A percentile compares a stretch with the other conserved stretches of the same genome.
Conservation (phyloP, 176 grass and related monocot species). For the Musa acuminata region DNA sequence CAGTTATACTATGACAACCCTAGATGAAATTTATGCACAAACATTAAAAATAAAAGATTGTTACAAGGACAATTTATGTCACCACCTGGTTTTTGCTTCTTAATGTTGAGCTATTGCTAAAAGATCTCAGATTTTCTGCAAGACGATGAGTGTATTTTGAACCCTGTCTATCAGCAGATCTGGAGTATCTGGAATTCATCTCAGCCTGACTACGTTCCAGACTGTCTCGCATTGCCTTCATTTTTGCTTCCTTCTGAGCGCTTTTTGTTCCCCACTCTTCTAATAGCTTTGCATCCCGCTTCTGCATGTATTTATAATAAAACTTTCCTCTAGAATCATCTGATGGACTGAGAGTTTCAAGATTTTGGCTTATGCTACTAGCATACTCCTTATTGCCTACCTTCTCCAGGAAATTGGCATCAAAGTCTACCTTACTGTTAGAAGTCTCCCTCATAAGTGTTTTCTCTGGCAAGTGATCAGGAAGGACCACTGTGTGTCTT, state of each 20-base stretch:
- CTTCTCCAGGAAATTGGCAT: conserved; percentile 59
- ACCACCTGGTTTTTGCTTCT: conserved; percentile 39
- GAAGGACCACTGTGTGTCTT: conserved; percentile 31
- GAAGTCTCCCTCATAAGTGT: conserved; percentile 35
- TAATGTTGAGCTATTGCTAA: conserved; percentile 35
- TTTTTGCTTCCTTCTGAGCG: conserved; percentile 64
- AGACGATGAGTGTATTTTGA: conserved; percentile 28
- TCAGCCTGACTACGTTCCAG: conserved; percentile 82
- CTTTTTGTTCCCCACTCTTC: conserved; percentile 71
- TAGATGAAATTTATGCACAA: neutral
- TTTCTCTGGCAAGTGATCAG: conserved; percentile 28
- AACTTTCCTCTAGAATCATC: conserved; percentile 89
- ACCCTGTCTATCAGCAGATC: conserved; percentile 29
- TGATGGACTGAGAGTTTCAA: conserved; percentile 47
- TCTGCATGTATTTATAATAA: conserved; percentile 94
- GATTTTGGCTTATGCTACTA: conserved; percentile 40
- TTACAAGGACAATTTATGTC: neutral
- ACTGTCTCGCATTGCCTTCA: conserved; percentile 88
- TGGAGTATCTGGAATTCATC: conserved; percentile 60
- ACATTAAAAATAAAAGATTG: neutral
- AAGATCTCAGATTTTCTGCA: conserved; percentile 38
- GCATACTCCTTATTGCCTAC: conserved; percentile 36
- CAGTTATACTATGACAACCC: neutral
- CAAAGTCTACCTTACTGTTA: conserved; percentile 28
- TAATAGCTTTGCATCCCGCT: conserved; percentile 84